These are phyloP conservation scores for Ogataea salicorniae DNA, from an alignment of 805 yeast genomes.

Conservation along the genomic window DNA sequence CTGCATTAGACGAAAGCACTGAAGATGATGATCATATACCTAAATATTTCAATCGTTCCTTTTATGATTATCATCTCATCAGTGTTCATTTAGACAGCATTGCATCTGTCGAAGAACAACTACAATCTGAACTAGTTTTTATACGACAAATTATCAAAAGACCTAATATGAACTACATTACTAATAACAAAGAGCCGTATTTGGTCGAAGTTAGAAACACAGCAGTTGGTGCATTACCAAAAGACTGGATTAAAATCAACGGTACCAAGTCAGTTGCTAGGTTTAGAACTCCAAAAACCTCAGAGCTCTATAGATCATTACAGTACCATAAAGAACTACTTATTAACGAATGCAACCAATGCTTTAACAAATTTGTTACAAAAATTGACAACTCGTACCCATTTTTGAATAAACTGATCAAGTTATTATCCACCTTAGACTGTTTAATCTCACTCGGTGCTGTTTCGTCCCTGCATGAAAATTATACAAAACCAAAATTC, in stretches of 20 bases:
- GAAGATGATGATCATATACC: slow-evolving; percentile 34
- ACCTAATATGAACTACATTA: slow-evolving; percentile 50
- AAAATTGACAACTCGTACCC: slow-evolving; percentile 35
- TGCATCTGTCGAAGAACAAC: slow-evolving; percentile 37
- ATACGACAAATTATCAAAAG: slow-evolving; percentile 45
- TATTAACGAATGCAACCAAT: slow-evolving; percentile 39
- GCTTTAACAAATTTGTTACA: slow-evolving; percentile 38
- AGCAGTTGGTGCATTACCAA: slow-evolving; percentile 55
- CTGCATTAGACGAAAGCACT: slow-evolving; percentile 45
- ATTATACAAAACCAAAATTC: slow-evolving; percentile 48
- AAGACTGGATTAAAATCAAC: slow-evolving; percentile 71
- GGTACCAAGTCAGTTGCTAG: slow-evolving; percentile 66
- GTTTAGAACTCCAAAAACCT: slow-evolving; percentile 60
- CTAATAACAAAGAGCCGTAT: slow-evolving; percentile 62
- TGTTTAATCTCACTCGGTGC: slow-evolving; percentile 63
- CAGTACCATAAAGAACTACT: slow-evolving; percentile 59
- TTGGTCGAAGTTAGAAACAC: slow-evolving; percentile 69
- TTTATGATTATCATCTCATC: slow-evolving; percentile 34
- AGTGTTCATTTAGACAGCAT: slow-evolving; percentile 39
- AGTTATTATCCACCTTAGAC: slow-evolving; percentile 52
- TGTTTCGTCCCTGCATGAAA: slow-evolving; percentile 42
- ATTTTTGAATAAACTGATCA: slow-evolving; percentile 38
- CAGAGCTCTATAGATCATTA: slow-evolving; percentile 45
- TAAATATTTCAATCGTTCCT: slow-evolving; percentile 38
- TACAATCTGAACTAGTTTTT: slow-evolving; percentile 48